These are phyloP conservation scores for Yarrowia sp. DNA, from an alignment of 805 yeast species.

Conservation along the genomic window DNA sequence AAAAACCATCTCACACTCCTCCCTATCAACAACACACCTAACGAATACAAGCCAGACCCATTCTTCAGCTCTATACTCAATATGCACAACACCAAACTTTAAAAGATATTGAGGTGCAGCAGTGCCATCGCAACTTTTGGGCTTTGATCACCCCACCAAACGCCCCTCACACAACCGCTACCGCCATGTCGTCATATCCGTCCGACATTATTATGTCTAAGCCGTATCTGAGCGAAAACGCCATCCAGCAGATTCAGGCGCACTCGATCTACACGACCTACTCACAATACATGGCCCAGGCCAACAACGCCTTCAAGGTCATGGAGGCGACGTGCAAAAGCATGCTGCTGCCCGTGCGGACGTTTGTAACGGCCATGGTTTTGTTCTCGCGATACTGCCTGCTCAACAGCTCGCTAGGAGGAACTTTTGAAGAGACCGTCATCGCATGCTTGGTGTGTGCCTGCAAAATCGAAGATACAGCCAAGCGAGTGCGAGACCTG, in stretches of 20 bases:
- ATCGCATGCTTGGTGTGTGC: constrained; percentile 68
- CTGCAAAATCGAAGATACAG: constrained; percentile 77
- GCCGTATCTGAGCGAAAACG: constrained; percentile 23
- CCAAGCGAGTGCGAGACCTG: constrained; percentile 68
- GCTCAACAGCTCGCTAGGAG: constrained; percentile 44
- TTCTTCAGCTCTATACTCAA: neutral
- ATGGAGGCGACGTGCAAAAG: neutral
- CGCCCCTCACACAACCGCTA: neutral
- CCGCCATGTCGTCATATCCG: neutral
- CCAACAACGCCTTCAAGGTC: neutral
- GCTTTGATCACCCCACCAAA: neutral
- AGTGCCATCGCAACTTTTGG: neutral
- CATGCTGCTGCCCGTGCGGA: constrained; percentile 53
- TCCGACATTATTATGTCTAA: constrained; percentile 20
- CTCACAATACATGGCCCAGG: constrained; percentile 19
- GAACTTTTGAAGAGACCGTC: constrained; percentile 50
- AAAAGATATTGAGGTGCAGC: neutral
- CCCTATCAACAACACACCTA: too few species aligned
- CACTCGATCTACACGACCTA: constrained; percentile 6
- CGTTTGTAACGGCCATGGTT: constrained; percentile 67
- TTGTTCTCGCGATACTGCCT: constrained; percentile 70
- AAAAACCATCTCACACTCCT: too few species aligned
- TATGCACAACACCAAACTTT: constrained; percentile 18
- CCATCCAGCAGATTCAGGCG: constrained; percentile 19
- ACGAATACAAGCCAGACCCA: too few species aligned